Evolutionary conservation across 1,284 basidiomycete genomes (phyloP), one percentile per base, ranked within the genome.

Genomic region (Ustilago curta): DNA sequence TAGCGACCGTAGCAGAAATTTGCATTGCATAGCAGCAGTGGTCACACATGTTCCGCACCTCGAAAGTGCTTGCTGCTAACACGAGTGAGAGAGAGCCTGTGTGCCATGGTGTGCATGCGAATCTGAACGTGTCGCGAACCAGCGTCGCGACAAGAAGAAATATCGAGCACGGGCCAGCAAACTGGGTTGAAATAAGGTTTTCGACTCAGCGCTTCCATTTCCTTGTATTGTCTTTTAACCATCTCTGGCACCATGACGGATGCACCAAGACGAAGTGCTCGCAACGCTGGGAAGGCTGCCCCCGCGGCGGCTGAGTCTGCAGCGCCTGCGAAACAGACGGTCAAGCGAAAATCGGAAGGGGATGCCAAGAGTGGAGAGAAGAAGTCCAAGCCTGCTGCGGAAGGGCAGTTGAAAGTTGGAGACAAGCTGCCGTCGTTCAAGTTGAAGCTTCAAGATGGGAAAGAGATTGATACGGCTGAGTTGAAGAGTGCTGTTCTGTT

Each of bases 371-470:
- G 21, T 1, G 52, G 11, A 18, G 60, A 59, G 27, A 75, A 75
- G 67, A 70, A 70, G 40, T 2, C 56, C 48, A 75, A 66, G 8
- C 29, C 39, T 42, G 6, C 50, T 37, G 29, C 23, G 9, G 88
- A 31, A 37, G 63, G 63, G 0, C 51, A 61, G 12, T 50, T 95
- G 63, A 88, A 91, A 61, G 86, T 93, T 31, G 95, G 94, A 8
- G 92, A 91, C 73, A 84, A 86, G n/a, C 87, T 97, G 43, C 94
- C 94, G 1, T 88, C 88, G 3, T 81, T 95, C 68, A 89, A 87
- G 3, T 87, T 97, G 68, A 91, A 93, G 86, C 68, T 79, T 5
- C 76, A 82, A 67, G 45, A 59, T 43, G 60, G 55, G 2, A 25
- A 52, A 35, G 40, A 48, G 8, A 44, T 75, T 25, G 44, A 69